Evolutionary conservation across 768 basidiomycete genomes (phyloP), one percentile per base, ranked within the genome.

Genomic region (Gyrodon lividus): DNA sequence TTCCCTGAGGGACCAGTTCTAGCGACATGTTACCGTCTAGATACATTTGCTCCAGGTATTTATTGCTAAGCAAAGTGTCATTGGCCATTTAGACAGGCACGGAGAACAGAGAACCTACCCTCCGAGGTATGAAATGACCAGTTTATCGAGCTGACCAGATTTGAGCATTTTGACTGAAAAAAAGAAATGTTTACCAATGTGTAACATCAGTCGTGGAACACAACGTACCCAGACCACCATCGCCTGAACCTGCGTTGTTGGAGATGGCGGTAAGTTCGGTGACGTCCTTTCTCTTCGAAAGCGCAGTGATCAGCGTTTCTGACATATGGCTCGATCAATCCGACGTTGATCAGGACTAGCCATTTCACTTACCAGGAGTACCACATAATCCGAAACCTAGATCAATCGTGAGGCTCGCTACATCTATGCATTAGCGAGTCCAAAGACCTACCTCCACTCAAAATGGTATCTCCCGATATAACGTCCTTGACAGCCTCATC

Each of bases 1-100:
- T 92, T 8, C 90, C 91, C 69, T 94, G 91, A 5, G 91, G 91
- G 14, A 89, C 87, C 14, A 92, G 82, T 64, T 92, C 91, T 16
- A 92, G 73, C 16, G 85, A 83, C 56, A 92, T 88, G 59, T 82
- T 68, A 45, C 91, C 91, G 35, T 77, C 75, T 38, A 92, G 78
- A 70, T 88, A 94, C 49, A 84, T n/a, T 74, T 75, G 66, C 68
- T 91, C 89, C 55, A 92, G 90, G 57, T 80, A 77, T 72, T 91
- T 89, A 72, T 90, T 91, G 53, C 86, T 87, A 63, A 22, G 47
- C 40, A n/a, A 23, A 47, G 5, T 37, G 17, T 4, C 23, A 20
- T 26, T 41, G 31, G 42, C 31, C 43, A 20, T 46, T 23, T 5
- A 41, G 40, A 13, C 20, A 8, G 40, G 20, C 17, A 41, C 7